Conservation (phyloP, 2,329 filamentous ascomycete species). For the Nemania bipapillata region DNA sequence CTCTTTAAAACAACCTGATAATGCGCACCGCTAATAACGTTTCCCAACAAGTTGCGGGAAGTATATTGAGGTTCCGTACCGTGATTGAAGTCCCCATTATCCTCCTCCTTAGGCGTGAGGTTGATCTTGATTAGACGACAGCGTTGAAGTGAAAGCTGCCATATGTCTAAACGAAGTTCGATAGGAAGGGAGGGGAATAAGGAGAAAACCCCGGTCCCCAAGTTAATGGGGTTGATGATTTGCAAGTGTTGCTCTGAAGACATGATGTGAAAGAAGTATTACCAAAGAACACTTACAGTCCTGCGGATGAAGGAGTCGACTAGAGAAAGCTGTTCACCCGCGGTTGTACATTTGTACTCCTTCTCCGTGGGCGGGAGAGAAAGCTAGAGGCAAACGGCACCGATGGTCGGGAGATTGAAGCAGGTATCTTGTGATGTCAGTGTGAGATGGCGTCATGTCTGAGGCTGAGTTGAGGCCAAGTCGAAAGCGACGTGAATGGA, state of each 20-base stretch:
- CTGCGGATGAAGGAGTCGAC: not conserved
- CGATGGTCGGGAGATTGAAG: too few relatives aligned
- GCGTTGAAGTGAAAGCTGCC: constrained; percentile 27
- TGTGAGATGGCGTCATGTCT: constrained; percentile 4
- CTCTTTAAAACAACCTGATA: not conserved
- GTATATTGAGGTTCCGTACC: not conserved
- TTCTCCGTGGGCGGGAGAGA: too few relatives aligned
- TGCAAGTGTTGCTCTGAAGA: constrained; percentile 17
- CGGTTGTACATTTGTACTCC: not conserved
- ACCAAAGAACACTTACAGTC: not conserved
- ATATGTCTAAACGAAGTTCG: constrained; percentile 29
- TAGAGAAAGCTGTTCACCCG: not conserved
- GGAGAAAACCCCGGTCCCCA: constrained; percentile 1
- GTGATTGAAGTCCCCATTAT: not conserved
- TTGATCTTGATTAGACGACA: constrained; percentile 17
- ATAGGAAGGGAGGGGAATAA: constrained; percentile 17
- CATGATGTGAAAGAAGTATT: not conserved
- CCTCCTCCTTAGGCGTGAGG: not conserved
- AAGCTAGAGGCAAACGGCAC: too few relatives aligned
- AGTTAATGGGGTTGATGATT: constrained; percentile 23
- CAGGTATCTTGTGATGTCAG: not conserved
- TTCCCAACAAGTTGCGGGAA: not conserved
- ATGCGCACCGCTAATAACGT: not conserved
- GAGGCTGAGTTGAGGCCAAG: not conserved
- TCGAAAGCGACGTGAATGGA: not conserved